A percentile compares a stretch with the other conserved stretches of the same genome.
Conservation (phyloP, 2,329 filamentous ascomycete species). For the Ustilaginoidea virens region DNA sequence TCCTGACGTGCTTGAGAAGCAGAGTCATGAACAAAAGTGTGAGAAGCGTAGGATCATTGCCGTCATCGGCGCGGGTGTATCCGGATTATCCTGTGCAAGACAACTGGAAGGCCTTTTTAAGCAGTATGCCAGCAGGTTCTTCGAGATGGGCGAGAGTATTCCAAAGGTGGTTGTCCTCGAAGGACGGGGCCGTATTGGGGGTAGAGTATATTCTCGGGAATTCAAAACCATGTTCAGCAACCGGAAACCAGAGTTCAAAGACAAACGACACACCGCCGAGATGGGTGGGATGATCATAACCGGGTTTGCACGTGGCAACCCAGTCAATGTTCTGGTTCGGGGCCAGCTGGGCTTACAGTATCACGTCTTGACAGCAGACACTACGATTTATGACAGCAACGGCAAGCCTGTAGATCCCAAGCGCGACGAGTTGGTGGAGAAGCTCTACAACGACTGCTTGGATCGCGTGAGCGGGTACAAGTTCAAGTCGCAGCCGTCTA, state of each 20-base stretch:
- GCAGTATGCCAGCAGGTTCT: constrained; percentile 59
- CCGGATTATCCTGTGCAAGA: constrained; percentile 79
- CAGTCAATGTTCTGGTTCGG: constrained; percentile 77
- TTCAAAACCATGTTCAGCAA: constrained; percentile 42
- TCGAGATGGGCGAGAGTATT: constrained; percentile 46
- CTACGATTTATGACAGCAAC: constrained; percentile 78
- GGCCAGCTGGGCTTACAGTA: constrained; percentile 81
- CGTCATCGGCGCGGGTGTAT: constrained; percentile 86
- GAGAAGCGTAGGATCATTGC: constrained; percentile 57
- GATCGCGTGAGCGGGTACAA: constrained; percentile 87
- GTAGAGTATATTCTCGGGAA: constrained; percentile 75
- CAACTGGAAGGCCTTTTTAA: constrained; percentile 77
- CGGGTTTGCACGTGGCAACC: constrained; percentile 90
- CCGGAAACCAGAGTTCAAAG: constrained; percentile 36
- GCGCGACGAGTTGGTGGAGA: constrained; percentile 73
- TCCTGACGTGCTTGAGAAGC: constrained; percentile 24
- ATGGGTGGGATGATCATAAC: constrained; percentile 98
- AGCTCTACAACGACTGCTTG: constrained; percentile 85
- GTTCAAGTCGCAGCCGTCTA: constrained; percentile 53
- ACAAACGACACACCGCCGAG: constrained; percentile 64
- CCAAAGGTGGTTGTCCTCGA: constrained; percentile 73
- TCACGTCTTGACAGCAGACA: constrained; percentile 62
- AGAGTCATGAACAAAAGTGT: constrained; percentile 18
- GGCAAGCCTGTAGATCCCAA: constrained; percentile 62
- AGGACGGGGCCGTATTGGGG: constrained; percentile 74